A percentile compares a stretch with the other conserved stretches of the same genome.
These are phyloP conservation scores for Ustilago tritici DNA, from an alignment of 1,284 basidiomycete genomes.

Conservation along the genomic window DNA sequence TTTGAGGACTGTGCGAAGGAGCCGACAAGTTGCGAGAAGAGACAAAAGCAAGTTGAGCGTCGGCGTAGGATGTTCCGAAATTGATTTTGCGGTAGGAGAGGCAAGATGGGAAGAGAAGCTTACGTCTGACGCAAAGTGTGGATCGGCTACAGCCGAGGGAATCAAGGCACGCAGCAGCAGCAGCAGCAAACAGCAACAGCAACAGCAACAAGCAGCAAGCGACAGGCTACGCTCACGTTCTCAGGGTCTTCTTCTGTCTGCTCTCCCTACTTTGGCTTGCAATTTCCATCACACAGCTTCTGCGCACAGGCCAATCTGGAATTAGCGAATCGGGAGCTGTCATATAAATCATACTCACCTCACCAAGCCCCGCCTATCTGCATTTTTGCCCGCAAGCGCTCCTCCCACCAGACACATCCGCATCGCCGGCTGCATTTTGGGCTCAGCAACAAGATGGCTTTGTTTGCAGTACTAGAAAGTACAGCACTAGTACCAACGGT, in stretches of 20 bases:
- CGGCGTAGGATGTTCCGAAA: constrained; percentile 4
- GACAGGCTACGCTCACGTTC: not conserved
- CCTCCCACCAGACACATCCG: not conserved
- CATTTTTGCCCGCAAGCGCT: not conserved
- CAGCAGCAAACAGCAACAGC: not conserved
- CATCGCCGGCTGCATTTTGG: not conserved
- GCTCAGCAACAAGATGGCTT: not conserved
- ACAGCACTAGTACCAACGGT: too few species aligned
- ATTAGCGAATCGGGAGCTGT: too few species aligned
- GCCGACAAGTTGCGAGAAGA: not conserved
- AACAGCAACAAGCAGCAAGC: too few species aligned
- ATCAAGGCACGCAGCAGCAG: not conserved
- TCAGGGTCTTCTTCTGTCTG: not conserved
- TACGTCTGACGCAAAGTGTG: not conserved
- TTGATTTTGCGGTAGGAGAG: not conserved
- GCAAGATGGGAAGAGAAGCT: not conserved
- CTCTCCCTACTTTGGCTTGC: not conserved
- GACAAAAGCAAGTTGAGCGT: not conserved
- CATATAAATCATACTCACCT: not conserved
- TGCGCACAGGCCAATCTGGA: too few species aligned
- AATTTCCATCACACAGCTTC: too few species aligned
- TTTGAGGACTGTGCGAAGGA: not conserved
- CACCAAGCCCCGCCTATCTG: not conserved
- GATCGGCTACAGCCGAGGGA: not conserved
- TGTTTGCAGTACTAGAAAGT: not conserved